Percentiles rank a stretch among this genome's conserved stretches.
Evolutionary conservation across 257 asterid species (phyloP).

Genomic region (Fraxinus quadrangulata): DNA sequence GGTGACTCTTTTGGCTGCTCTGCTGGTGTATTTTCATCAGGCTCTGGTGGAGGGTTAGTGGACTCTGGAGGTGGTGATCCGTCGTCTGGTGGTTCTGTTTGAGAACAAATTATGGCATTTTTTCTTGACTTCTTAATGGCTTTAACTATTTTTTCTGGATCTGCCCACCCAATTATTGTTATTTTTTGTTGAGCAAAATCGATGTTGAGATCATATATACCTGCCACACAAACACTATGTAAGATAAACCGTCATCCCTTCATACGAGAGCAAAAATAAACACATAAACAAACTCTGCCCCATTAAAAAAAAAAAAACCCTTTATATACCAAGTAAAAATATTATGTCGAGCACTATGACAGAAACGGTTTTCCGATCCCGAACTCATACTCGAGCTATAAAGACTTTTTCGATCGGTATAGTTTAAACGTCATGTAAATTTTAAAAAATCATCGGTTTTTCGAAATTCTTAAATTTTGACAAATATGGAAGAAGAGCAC

Average conservation of each 20-base stretch:
- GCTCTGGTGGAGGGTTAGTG: conserved; percentile 29
- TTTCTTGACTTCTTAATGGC: conserved; percentile 81
- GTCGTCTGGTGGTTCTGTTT: conserved; percentile 50
- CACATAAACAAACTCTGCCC: background rate
- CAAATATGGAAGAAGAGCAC: too few relatives aligned
- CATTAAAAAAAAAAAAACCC: background rate
- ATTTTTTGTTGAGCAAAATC: conserved; percentile 77
- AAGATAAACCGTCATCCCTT: background rate
- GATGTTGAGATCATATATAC: conserved; percentile 65
- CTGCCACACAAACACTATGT: conserved; percentile 30
- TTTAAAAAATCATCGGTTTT: too few relatives aligned
- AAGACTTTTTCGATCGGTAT: too few relatives aligned
- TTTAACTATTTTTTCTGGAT: conserved; percentile 68
- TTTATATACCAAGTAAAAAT: background rate
- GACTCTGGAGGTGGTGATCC: conserved; percentile 45
- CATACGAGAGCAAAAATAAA: background rate
- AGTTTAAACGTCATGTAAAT: too few relatives aligned
- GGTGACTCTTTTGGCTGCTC: conserved; percentile 46
- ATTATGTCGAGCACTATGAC: background rate
- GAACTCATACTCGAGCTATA: too few relatives aligned
- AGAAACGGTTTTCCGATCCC: too few relatives aligned
- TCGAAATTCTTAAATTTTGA: too few relatives aligned
- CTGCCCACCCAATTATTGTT: conserved; percentile 78
- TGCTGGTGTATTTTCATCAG: conserved; percentile 29
- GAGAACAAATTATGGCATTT: conserved; percentile 67